These are phyloP conservation scores for Trichoderma erinaceum DNA, from an alignment of 495 filamentous ascomycete genomes.

Conservation along the genomic window DNA sequence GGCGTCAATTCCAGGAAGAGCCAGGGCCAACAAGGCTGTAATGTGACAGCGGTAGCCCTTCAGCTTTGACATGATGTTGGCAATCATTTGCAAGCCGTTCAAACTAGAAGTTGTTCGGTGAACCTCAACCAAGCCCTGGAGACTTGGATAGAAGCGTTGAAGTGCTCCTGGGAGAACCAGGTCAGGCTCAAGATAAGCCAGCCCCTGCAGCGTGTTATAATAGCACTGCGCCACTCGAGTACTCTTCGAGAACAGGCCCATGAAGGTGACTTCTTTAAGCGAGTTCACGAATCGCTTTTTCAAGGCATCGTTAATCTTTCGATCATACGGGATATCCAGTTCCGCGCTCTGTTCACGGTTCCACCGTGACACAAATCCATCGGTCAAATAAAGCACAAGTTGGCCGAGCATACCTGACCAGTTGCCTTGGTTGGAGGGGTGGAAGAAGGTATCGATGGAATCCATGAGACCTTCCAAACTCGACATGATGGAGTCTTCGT, in stretches of 20 bases:
- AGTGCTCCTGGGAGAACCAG: constrained; percentile 89
- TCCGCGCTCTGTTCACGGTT: constrained; percentile 91
- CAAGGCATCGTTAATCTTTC: constrained; percentile 69
- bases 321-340: constrained; percentile 72
- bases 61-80: constrained; percentile 79
- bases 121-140: constrained; percentile 95
- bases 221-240: constrained; percentile 84
- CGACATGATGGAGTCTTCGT: constrained; percentile 70
- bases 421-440: constrained; percentile 87
- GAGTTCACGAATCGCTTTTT: constrained; percentile 89
- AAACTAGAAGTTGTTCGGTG: constrained; percentile 94
- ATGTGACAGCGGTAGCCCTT: constrained; percentile 94
- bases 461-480: constrained; percentile 91
- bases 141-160: constrained; percentile 91
- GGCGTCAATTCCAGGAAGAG: constrained; percentile 91
- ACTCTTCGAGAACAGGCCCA: constrained; percentile 97
- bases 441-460: constrained; percentile 97
- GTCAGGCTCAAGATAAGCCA: constrained; percentile 86
- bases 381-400: constrained; percentile 84
- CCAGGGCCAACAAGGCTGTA: constrained; percentile 83
- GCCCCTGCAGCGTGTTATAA: constrained; percentile 77
- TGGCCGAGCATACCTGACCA: constrained; percentile 92
- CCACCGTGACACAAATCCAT: constrained; percentile 98
- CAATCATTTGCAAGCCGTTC: constrained; percentile 79
- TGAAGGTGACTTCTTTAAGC: constrained; percentile 88